These are phyloP conservation scores for Pyrenochaeta sp. DNA, from an alignment of 2,329 filamentous ascomycete genomes.

Conservation along the genomic window DNA sequence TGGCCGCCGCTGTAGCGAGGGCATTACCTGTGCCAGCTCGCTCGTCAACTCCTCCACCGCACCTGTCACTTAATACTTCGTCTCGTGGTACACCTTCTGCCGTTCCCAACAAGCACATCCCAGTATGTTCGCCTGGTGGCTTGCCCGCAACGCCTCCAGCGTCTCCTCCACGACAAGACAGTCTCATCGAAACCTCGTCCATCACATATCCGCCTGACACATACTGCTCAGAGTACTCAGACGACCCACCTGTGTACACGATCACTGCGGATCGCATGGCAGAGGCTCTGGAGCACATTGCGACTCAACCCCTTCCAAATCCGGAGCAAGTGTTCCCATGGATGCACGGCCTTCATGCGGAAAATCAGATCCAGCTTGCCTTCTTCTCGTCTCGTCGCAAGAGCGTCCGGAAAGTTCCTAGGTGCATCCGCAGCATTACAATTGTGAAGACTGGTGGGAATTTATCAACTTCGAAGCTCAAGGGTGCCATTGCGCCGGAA, in stretches of 20 bases:
- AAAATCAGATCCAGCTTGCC: constrained; percentile 86
- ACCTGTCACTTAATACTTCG: constrained; percentile 66
- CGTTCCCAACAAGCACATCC: constrained; percentile 85
- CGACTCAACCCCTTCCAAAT: constrained; percentile 83
- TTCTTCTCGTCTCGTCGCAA: constrained; percentile 86
- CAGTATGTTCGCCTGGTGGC: constrained; percentile 85
- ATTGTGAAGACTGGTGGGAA: constrained; percentile 90
- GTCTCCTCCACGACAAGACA: constrained; percentile 69
- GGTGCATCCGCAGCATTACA: constrained; percentile 81
- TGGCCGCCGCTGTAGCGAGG: constrained; percentile 55
- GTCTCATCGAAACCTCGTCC: constrained; percentile 68
- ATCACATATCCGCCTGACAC: constrained; percentile 77
- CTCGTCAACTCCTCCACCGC: constrained; percentile 59
- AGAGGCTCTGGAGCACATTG: constrained; percentile 76
- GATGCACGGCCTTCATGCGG: constrained; percentile 90
- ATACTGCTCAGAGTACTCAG: constrained; percentile 63
- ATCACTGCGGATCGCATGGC: constrained; percentile 75
- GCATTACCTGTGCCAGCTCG: constrained; percentile 47
- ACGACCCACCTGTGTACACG: constrained; percentile 71
- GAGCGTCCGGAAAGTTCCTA: constrained; percentile 73
- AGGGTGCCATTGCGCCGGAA: constrained; percentile 83
- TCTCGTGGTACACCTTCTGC: constrained; percentile 67
- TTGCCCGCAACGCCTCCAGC: constrained; percentile 59
- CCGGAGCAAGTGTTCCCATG: constrained; percentile 92
- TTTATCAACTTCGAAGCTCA: constrained; percentile 76